Conservation (phyloP, 164 flowering plant genomes). For the Stephania cephalantha region DNA sequence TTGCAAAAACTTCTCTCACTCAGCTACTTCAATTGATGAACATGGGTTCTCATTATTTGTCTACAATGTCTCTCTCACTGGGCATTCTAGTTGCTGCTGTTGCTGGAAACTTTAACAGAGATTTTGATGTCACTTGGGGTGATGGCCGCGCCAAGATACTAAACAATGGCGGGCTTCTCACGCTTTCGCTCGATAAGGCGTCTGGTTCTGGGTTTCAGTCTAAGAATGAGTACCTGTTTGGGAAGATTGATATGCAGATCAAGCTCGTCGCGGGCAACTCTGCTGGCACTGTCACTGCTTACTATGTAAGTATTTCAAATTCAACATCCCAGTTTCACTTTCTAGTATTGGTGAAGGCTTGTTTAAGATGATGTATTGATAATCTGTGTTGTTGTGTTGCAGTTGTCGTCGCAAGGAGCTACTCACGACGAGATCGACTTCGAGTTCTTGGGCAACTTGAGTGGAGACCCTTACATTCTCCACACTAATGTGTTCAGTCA, state of each 20-base stretch:
- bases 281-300: constrained; percentile 60
- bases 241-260: constrained; percentile 46
- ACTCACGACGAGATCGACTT: constrained; percentile 39
- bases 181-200: constrained; percentile 38
- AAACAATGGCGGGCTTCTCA: constrained; percentile 34
- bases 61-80: not conserved
- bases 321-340: not conserved
- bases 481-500: constrained; percentile 15
- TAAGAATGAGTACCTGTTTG: constrained; percentile 34
- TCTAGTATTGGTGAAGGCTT: not conserved
- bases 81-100: not conserved
- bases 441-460: constrained; percentile 44
- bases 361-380: not conserved
- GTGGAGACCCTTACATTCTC: constrained; percentile 14
- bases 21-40: not conserved
- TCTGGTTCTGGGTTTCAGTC: constrained; percentile 58
- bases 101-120: constrained; percentile 17
- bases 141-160: constrained; percentile 21
- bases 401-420: constrained; percentile 27
- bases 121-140: constrained; percentile 25
- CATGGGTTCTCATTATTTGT: constrained; percentile 1
- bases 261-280: constrained; percentile 64
- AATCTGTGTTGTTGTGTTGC: constrained; percentile 6
- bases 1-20: no score
- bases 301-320: constrained; percentile 27